phyloP scores from a whole-genome alignment of 163 green algal genomes.

The Prototheca wickerhamii region DNA sequence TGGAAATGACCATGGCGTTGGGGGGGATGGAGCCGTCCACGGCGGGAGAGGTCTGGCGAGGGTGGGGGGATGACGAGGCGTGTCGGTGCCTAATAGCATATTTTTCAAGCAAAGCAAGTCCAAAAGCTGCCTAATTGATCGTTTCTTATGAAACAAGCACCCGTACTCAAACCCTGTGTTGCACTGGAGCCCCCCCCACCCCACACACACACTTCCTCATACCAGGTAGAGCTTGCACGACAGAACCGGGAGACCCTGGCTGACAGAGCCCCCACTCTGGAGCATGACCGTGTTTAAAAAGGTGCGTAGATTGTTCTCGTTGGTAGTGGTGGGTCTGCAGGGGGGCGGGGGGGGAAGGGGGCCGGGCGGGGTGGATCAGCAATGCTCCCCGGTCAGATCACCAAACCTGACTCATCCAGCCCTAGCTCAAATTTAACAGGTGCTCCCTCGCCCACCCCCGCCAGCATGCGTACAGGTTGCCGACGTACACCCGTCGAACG shows the following conservation, averaged over 20 bases:
- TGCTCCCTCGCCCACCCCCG: too few relatives aligned
- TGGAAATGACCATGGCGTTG: neutral
- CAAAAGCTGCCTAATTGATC: too few relatives aligned
- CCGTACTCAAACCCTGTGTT: neutral
- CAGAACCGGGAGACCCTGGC: conserved; percentile 29
- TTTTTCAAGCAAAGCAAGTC: too few relatives aligned
- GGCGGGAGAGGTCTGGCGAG: too few relatives aligned
- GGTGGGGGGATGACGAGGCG: too few relatives aligned
- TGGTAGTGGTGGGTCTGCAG: conserved; percentile 4
- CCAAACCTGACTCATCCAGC: too few relatives aligned
- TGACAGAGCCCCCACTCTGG: conserved; percentile 16
- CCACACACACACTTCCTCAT: neutral
- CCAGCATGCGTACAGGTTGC: conserved; percentile 20
- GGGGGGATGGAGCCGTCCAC: neutral
- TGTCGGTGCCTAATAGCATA: too few relatives aligned
- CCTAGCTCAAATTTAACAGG: too few relatives aligned
- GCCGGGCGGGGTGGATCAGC: too few relatives aligned
- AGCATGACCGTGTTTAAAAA: conserved; percentile 39
- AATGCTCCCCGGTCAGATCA: too few relatives aligned
- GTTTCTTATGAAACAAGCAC: too few relatives aligned
- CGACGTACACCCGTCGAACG: conserved; percentile 38
- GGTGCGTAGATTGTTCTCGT: conserved; percentile 28
- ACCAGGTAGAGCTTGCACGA: conserved; percentile 45
- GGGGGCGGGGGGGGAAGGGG: neutral
- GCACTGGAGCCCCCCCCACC: neutral